Conservation (phyloP, 1,139 yeast genomes). For the Martiniozyma asiatica region DNA sequence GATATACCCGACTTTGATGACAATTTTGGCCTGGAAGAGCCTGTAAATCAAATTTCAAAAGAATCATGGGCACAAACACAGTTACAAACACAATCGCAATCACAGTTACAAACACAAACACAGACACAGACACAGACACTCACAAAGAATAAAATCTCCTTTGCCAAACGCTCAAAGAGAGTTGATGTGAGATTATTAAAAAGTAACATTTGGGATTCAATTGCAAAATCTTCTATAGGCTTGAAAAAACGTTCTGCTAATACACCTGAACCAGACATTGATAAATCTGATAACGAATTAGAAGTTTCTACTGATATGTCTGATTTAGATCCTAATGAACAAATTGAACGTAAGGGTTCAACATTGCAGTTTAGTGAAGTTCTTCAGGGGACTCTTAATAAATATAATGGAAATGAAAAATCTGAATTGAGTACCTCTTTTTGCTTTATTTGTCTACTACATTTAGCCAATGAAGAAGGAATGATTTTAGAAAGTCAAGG, state of each 20-base stretch:
- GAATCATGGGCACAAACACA: constrained; percentile 8
- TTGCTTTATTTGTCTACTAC: constrained; percentile 43
- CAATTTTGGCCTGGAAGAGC: constrained; percentile 4
- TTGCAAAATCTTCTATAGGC: constrained; percentile 17
- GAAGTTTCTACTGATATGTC: constrained; percentile 1
- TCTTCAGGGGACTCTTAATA: constrained; percentile 29
- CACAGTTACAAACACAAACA: too few species aligned
- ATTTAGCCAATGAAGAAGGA: constrained; percentile 45
- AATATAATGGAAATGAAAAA: constrained; percentile 31
- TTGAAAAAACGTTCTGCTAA: constrained; percentile 12
- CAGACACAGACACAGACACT: constrained; percentile 7
- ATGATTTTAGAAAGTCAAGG: constrained; percentile 29
- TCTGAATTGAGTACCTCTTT: constrained; percentile 42
- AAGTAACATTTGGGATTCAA: constrained; percentile 41
- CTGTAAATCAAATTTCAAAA: constrained; percentile 2
- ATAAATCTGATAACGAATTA: constrained; percentile 7
- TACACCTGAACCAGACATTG: constrained; percentile 11
- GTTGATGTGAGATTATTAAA: constrained; percentile 43
- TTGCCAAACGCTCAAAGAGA: constrained; percentile 42
- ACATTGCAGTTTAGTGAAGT: constrained; percentile 21
- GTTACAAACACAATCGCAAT: too few species aligned
- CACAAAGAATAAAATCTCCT: constrained; percentile 25
- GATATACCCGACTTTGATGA: constrained; percentile 12
- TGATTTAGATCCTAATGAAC: constrained; percentile 4
- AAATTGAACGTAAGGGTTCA: constrained; percentile 1